phyloP scores from a whole-genome alignment of 495 filamentous ascomycete genomes.

The Bathelium albidoporum region DNA sequence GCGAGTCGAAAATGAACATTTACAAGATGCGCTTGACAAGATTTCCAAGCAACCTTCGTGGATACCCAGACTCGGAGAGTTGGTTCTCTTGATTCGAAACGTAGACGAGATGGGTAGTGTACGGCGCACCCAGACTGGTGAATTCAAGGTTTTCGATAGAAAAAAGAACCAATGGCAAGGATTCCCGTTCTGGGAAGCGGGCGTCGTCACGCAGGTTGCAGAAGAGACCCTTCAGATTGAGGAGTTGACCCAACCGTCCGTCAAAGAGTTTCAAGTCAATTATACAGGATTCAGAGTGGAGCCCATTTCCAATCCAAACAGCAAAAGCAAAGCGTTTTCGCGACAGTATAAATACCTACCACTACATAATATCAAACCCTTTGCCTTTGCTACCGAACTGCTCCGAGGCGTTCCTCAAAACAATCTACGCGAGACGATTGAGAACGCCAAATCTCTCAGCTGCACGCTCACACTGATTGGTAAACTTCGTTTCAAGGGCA shows the following conservation, averaged over 20 bases:
- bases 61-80: slow-evolving; percentile 46
- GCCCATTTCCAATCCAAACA: slow-evolving; percentile 40
- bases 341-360: slow-evolving; percentile 46
- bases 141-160: slow-evolving; percentile 29
- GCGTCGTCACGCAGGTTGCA: slow-evolving; percentile 41
- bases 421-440: slow-evolving; percentile 42
- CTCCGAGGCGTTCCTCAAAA: slow-evolving; percentile 32
- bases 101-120: slow-evolving; percentile 30
- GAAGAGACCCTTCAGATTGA: slow-evolving; percentile 31
- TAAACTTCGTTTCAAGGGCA: slow-evolving; percentile 41
- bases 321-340: slow-evolving; percentile 40
- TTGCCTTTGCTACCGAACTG: slow-evolving; percentile 41
- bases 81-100: slow-evolving; percentile 44
- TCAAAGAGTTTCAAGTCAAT: slow-evolving; percentile 36
- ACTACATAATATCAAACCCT: slow-evolving; percentile 45
- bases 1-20: slow-evolving; percentile 35
- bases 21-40: slow-evolving; percentile 22
- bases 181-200: slow-evolving; percentile 46
- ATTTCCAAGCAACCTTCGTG: slow-evolving; percentile 39
- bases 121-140: slow-evolving; percentile 11
- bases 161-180: slow-evolving; percentile 23
- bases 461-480: slow-evolving; percentile 43
- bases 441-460: slow-evolving; percentile 44
- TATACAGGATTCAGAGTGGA: slow-evolving; percentile 51
- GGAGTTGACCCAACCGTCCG: slow-evolving; percentile 33